Evolutionary conservation across 1,284 basidiomycete species (phyloP).

Genomic region (Irpex sp.): DNA sequence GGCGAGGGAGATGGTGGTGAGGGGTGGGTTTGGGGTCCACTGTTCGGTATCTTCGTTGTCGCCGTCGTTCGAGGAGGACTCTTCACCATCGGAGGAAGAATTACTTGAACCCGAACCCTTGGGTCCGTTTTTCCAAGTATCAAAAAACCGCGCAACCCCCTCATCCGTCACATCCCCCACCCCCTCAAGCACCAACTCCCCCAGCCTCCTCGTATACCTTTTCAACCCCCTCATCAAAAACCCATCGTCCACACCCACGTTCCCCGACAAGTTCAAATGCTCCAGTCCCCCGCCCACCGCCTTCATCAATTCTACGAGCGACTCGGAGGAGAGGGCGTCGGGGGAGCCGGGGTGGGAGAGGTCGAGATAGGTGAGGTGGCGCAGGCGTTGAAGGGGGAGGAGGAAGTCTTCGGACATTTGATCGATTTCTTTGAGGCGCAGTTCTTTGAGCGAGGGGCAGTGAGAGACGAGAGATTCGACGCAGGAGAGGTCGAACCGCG

Average conservation of each 20-base stretch:
- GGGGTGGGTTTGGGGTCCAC: constrained; percentile 34
- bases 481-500: constrained; percentile 81
- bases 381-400: constrained; percentile 48
- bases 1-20: constrained; percentile 55
- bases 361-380: constrained; percentile 45
- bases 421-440: constrained; percentile 82
- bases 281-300: constrained; percentile 35
- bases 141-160: constrained; percentile 70
- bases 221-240: constrained; percentile 47
- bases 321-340: constrained; percentile 41
- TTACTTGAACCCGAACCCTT: too few species aligned
- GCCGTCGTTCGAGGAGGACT: too few species aligned
- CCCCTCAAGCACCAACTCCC: constrained; percentile 55
- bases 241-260: constrained; percentile 52
- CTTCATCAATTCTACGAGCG: constrained; percentile 47
- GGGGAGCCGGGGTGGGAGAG: constrained; percentile 37
- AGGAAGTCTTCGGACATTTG: constrained; percentile 66
- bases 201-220: constrained; percentile 45
- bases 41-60: too few species aligned
- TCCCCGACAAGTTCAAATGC: constrained; percentile 64
- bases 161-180: constrained; percentile 65
- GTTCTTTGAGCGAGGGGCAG: constrained; percentile 47
- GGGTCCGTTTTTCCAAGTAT: constrained; percentile 22
- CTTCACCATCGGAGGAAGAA: too few species aligned
- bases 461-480: constrained; percentile 34